Conservation (phyloP, 2,329 filamentous ascomycete species). For the Daldinia sp. region DNA sequence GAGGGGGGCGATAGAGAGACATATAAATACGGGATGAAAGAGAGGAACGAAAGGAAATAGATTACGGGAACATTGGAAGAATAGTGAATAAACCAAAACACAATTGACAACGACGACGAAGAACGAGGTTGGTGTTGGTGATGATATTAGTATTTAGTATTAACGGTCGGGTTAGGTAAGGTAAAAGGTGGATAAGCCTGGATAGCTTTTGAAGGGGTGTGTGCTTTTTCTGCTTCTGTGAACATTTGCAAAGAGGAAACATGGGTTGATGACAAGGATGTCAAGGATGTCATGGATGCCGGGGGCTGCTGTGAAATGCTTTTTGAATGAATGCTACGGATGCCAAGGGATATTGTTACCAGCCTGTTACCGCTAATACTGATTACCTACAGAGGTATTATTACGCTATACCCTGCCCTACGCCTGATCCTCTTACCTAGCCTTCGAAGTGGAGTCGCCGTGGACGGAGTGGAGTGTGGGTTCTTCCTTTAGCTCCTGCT, state of each 20-base stretch:
- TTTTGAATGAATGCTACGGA: too few species aligned
- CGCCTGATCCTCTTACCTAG: neutral
- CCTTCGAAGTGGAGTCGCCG: neutral
- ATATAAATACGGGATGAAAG: slow-evolving; percentile 37
- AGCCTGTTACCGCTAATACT: neutral
- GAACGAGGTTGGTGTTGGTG: slow-evolving; percentile 15
- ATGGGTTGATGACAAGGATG: too few species aligned
- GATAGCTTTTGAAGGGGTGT: slow-evolving; percentile 7
- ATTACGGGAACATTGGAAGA: slow-evolving; percentile 35
- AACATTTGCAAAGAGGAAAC: neutral
- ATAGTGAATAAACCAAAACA: slow-evolving; percentile 15
- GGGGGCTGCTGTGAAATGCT: neutral
- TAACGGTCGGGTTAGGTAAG: slow-evolving; percentile 15
- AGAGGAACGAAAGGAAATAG: slow-evolving; percentile 28
- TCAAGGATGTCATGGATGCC: neutral
- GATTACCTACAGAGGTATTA: neutral
- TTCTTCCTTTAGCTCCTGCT: neutral
- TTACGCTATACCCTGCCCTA: slow-evolving; percentile 2
- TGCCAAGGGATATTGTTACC: neutral
- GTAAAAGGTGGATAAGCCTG: slow-evolving; percentile 17
- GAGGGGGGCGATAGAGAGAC: slow-evolving; percentile 43
- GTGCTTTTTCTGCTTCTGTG: neutral
- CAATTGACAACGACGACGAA: slow-evolving; percentile 24
- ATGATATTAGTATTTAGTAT: slow-evolving; percentile 21
- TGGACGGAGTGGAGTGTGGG: neutral